Conservation (phyloP, 257 asterid species). For the Misopates orontium region DNA sequence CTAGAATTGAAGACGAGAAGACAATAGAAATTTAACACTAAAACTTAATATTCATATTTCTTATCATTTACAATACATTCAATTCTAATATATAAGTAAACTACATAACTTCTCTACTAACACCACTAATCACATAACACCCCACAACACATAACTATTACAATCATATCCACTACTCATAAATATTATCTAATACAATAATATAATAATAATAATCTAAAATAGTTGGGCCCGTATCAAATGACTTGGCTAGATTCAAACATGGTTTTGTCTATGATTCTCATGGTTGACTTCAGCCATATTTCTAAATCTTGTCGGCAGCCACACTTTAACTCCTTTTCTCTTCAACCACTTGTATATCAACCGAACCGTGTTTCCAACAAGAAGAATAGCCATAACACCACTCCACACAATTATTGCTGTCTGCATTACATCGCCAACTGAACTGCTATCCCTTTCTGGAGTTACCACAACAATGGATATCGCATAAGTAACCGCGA, state of each 20-base stretch:
- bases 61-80: too few relatives aligned
- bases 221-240: too few relatives aligned
- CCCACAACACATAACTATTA: too few relatives aligned
- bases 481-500: constrained; percentile 44
- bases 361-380: constrained; percentile 48
- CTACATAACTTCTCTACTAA: too few relatives aligned
- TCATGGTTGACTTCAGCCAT: background rate
- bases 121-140: too few relatives aligned
- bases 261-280: constrained; percentile 17
- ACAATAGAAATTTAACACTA: too few relatives aligned
- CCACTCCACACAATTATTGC: constrained; percentile 39
- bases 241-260: constrained; percentile 7
- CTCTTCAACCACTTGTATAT: constrained; percentile 36
- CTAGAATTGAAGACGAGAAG: too few relatives aligned
- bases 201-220: too few relatives aligned
- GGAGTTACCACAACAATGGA: constrained; percentile 41
- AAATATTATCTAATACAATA: too few relatives aligned
- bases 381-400: constrained; percentile 41
- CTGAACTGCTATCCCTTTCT: constrained; percentile 4
- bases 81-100: too few relatives aligned
- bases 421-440: constrained; percentile 28
- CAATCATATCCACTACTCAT: too few relatives aligned
- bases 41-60: too few relatives aligned
- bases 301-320: constrained; percentile 11
- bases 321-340: constrained; percentile 24